Base-by-base conservation (phyloP, 1,139 yeast genomes). In the Ogataea hybrid region DNA sequence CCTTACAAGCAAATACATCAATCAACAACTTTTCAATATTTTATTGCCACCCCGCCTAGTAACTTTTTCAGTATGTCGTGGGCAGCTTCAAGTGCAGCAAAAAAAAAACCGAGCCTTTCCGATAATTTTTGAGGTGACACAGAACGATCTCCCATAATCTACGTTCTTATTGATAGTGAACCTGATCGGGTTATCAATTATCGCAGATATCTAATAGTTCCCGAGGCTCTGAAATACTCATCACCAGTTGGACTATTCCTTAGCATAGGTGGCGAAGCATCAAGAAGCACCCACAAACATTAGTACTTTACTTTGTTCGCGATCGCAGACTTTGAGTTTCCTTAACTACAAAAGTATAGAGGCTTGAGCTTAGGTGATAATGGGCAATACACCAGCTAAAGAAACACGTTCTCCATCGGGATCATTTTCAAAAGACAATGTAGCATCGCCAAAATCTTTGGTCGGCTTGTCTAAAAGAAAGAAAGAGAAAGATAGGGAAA, bases 401-500 rank as follows among this genome's bases (percentile, higher is more conserved):
- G 59, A 54, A 29, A 29, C 35, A 11, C 40, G 51, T 22, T 9
- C 42, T 11, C 27, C 51, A 12, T 44, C 51, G 10, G 37, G 42
- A 10, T 43, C 48, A 3, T 49, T 53, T 25, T 40, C 57, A 2
- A 49, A 53, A 17, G 58, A 53, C 16, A 29, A 47, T n/a, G 22
- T 50, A 5, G 28, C 42, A 2, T 27, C 48, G 12, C 43, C 50
- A 12, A 44, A 25, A 23, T 32, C 41, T 22, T 31, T 48, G 15
- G 44, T 48, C 7, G 46, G 52, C 25, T 14, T 46, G 22, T 34
- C 47, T 16, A 52, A 41, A 25, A 45, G 41, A 44, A 58, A 54
- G 45, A 64, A 59, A 44, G 62, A 59, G 40, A 62, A 56, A 45
- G 65, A 69, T 21, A 70, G 69, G 25, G 86, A 82, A 40, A 77